Base-by-base conservation (phyloP, 2,329 filamentous ascomycete genomes). In the Akanthomyces uredinophilus region DNA sequence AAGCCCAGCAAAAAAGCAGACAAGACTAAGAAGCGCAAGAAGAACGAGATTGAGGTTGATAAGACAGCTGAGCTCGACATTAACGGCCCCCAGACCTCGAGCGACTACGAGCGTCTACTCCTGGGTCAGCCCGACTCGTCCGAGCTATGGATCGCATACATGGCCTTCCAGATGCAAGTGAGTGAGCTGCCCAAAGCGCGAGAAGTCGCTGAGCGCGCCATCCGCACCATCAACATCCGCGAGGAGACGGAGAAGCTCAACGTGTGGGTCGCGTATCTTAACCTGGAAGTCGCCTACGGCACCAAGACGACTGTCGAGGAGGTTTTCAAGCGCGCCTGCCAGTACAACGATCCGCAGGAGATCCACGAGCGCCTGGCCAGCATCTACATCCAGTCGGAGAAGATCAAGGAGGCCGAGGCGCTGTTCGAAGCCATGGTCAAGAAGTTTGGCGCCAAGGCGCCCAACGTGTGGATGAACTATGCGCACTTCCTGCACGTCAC, bases 121-220 rank as follows among this genome's bases (percentile, higher is more conserved):
- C 85, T 99, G 24, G 91, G 92, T 61, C 90, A 96, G 72, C 92
- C 95, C 2, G 92, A 98, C 77, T 94, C 91, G n/a, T 96, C 94
- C 0, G 82, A 89, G 65, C 83, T 98, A 32, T 99, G 95, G 95
- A 91, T 97, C 60, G 86, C 91, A 67, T 99, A 99, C 78, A 98
- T 99, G 92, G 92, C 93, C n/a, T 96, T 96, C 83, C 92, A 98
- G 76, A 88, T 97, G 74, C 89, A 96, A 72, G 85, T 96, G 58
- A 91, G 91, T 71, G 95, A 99, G 76, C 82, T 96, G 22, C 86
- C 88, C 64, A 95, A 92, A 75, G 93, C 95, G 14, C 87, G 94
- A 54, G 90, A 94, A 66, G 89, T 97, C 63, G 93, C 92, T 2
- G 90, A 97, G 76, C 89, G 95, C 64, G 95, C 95, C 20, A 84